Evolutionary conservation across 352 stramenopile genomes (phyloP), one percentile per base, ranked within the genome.

Genomic region (Globisporangium paddicum): DNA sequence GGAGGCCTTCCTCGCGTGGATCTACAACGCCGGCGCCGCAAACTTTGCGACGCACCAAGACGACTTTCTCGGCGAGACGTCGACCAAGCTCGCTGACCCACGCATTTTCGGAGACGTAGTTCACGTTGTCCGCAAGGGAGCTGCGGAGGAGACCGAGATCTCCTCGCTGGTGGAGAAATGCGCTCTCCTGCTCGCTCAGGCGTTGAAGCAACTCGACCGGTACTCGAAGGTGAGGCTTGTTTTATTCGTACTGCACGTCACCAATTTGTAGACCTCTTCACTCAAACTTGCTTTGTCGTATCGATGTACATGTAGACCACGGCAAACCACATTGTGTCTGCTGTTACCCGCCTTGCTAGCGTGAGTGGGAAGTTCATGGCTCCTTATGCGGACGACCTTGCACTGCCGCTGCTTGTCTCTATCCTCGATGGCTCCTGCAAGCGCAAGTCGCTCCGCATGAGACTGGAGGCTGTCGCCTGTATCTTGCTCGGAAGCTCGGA

Each of bases 71-170:
- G 60, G 68, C n/a, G 67, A 77, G 46, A 72, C 86, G 18, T 69
- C 82, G n/a, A 77, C 72, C 1, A 88, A 77, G 45, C 75, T 92
- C 10, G 80, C 82, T 2, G 82, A 93, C 50, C 82, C 82, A 16
- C 78, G 82, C 11, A 61, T 90, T 30, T 87, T 85, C 57, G 82
- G 79, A 14, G 82, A 93, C 52, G 67, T 80, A 28, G 52, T 93
- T 6, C 77, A 69, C 37, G 61, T 81, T 42, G 47, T 67, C 9
- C 49, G 51, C 26, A 44, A 34, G n/a, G 56, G 32, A 23, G 58
- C 18, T 0, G 28, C 74, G n/a, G 56, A 57, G 19, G 67, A 58
- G 0, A 47, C 67, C 2, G 69, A 69, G 3, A 63, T 83, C 11
- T 62, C 69, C 37, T 55, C 40, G 18, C 32, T 64, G 23, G 58